Percentiles rank a stretch among this genome's conserved stretches.
phyloP scores from a whole-genome alignment of 352 stramenopile species.

The Vaucheria bursata region DNA sequence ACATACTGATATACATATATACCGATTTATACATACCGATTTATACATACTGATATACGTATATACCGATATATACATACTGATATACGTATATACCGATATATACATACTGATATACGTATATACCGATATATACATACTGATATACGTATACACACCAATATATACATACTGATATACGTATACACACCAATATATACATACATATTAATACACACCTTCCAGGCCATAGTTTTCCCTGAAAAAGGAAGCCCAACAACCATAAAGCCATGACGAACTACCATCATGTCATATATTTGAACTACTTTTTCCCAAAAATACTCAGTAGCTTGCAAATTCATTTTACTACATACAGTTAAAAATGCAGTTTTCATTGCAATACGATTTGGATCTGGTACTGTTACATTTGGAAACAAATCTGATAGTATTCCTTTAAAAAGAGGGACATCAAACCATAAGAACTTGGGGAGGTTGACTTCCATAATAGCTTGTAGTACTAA shows the following conservation, averaged over 20 bases:
- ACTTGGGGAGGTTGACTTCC: slow-evolving; percentile 90
- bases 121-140: too few species aligned
- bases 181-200: too few species aligned
- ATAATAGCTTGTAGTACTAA: slow-evolving; percentile 81
- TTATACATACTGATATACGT: too few species aligned
- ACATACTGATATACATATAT: too few species aligned
- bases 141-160: too few species aligned
- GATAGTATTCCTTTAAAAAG: slow-evolving; percentile 88
- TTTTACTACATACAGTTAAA: slow-evolving; percentile 66
- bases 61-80: neutral
- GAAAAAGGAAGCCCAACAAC: slow-evolving; percentile 82
- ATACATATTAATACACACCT: slow-evolving; percentile 57
- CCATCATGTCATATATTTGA: slow-evolving; percentile 88
- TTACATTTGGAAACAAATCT: slow-evolving; percentile 84
- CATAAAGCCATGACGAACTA: slow-evolving; percentile 89
- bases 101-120: too few species aligned
- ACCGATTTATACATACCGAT: too few species aligned
- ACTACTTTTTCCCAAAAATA: slow-evolving; percentile 79
- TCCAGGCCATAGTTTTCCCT: slow-evolving; percentile 77
- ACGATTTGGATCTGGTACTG: slow-evolving; percentile 71
- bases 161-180: too few species aligned
- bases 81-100: too few species aligned
- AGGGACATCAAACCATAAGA: slow-evolving; percentile 83
- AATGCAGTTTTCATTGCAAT: slow-evolving; percentile 74
- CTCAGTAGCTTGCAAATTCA: slow-evolving; percentile 69